Evolutionary conservation across 352 stramenopile genomes (phyloP), one percentile per base, ranked within the genome.

Genomic region (Phytopythium ostracodes): DNA sequence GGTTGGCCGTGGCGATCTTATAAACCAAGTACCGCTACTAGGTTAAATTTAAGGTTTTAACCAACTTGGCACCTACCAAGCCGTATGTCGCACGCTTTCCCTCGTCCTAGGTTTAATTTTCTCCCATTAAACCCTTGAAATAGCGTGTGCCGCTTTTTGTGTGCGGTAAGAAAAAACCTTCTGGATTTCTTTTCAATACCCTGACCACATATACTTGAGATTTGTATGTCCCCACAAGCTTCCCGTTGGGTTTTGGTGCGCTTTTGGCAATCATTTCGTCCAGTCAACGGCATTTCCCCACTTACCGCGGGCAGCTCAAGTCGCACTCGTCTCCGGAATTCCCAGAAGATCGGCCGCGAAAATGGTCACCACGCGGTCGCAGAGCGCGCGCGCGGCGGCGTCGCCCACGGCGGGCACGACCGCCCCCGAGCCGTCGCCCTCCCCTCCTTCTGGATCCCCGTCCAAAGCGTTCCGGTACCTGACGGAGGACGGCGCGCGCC

Each of bases 401-500:
- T 35, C 57, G 6, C n/a, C 53, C 43, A 56, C 46, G 18, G 31
- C 24, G 6, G 57, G 27, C 29, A 29, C 62, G 22, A 12, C 47
- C 11, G 29, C 20, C 46, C 46, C 15, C 47, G n/a, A 25, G 42
- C 6, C 42, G 2, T 49, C 20, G 42, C 6, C 42, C 8, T 49
- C 20, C 42, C 6, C 2, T 2, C 20, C 42, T 18, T 15, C 42
- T 15, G 42, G 22, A 1, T 11, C 20, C 3, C 5, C 18, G 42
- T 17, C 27, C 42, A 12, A 36, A 63, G n/a, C 51, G 25, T 91
- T 84, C 59, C 77, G 65, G 55, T 94, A 93, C 73, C 73, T 94
- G 55, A 88, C 81, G 27, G 72, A 79, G 49, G 76, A 88, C 6
- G 84, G 84, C 56, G 84, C 84, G 50, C 79, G 85, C 62, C 72